Evolutionary conservation across 2,329 filamentous ascomycete genomes (phyloP).

Genomic region (Scortechinia acanthostroma): DNA sequence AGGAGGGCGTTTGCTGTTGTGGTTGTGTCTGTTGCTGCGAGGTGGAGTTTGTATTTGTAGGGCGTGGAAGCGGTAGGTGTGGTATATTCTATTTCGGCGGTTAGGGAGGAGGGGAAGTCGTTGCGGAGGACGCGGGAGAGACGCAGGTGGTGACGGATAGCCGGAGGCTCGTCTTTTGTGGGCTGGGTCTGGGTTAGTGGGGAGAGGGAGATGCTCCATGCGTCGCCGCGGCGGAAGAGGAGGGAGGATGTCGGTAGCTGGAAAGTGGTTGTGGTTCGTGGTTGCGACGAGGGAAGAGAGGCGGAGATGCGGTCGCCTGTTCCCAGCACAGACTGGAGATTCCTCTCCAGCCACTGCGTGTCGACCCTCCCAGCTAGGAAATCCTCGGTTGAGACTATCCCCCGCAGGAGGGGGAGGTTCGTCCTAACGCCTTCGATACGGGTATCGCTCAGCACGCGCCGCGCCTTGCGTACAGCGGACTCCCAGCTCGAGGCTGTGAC

Average conservation of each 20-base stretch:
- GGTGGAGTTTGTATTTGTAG: constrained; percentile 32
- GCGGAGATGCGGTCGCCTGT: constrained; percentile 8
- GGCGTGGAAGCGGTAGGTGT: constrained; percentile 18
- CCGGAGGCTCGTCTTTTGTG: constrained; percentile 11
- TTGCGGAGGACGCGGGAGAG: constrained; percentile 46
- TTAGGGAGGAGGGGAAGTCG: constrained; percentile 46
- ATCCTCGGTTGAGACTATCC: constrained; percentile 38
- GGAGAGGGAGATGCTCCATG: constrained; percentile 42
- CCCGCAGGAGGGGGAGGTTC: constrained; percentile 43
- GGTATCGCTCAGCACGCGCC: constrained; percentile 44
- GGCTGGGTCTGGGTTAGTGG: constrained; percentile 12
- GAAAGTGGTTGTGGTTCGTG: constrained; percentile 4
- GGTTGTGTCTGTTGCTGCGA: constrained; percentile 33
- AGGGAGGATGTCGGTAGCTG: constrained; percentile 22
- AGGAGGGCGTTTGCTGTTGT: constrained; percentile 33
- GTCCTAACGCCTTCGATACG: constrained; percentile 48
- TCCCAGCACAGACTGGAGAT: constrained; percentile 23
- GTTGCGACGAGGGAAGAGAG: constrained; percentile 3
- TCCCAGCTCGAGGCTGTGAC: constrained; percentile 43
- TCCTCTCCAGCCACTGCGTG: constrained; percentile 48
- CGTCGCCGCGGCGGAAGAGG: constrained; percentile 48
- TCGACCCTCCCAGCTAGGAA: constrained; percentile 39
- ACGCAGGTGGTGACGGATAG: constrained; percentile 42
- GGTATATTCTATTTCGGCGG: constrained; percentile 42
- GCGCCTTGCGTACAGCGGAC: constrained; percentile 41